Conservation (phyloP, 306 rosid species). For the Datisca glomerata region DNA sequence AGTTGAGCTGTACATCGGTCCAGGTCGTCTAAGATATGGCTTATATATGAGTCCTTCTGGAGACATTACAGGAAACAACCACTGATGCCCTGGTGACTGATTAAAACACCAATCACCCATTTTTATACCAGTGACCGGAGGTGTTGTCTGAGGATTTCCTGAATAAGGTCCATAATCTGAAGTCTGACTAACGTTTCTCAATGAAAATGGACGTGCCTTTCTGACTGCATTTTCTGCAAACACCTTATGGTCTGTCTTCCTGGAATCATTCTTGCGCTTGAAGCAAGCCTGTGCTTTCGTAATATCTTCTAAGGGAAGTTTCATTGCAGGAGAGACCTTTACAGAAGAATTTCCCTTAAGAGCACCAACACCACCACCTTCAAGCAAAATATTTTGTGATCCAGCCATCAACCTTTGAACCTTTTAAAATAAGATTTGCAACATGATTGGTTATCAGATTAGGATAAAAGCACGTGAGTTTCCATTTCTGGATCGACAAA, state of each 20-base stretch:
- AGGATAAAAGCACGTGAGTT: background rate
- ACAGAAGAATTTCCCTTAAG: slow-evolving; percentile 49
- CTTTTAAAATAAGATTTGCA: slow-evolving; percentile 27
- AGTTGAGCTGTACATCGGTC: slow-evolving; percentile 37
- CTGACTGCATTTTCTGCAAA: slow-evolving; percentile 89
- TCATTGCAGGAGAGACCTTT: slow-evolving; percentile 37
- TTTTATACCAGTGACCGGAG: slow-evolving; percentile 32
- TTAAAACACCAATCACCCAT: slow-evolving; percentile 56
- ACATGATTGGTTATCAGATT: background rate
- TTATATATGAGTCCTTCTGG: slow-evolving; percentile 93
- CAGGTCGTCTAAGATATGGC: slow-evolving; percentile 84
- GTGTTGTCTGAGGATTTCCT: slow-evolving; percentile 35
- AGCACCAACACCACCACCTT: slow-evolving; percentile 40
- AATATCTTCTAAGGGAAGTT: slow-evolving; percentile 19
- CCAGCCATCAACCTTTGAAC: slow-evolving; percentile 88
- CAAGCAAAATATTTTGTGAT: slow-evolving; percentile 70
- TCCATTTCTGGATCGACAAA: background rate
- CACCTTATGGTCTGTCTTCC: slow-evolving; percentile 44
- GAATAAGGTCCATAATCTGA: slow-evolving; percentile 33
- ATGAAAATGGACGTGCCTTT: slow-evolving; percentile 45
- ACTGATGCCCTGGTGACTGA: slow-evolving; percentile 72
- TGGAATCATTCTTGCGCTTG: slow-evolving; percentile 38
- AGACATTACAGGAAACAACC: slow-evolving; percentile 82
- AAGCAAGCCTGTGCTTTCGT: slow-evolving; percentile 15
- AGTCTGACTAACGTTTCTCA: slow-evolving; percentile 26